Evolutionary conservation across 495 filamentous ascomycete genomes (phyloP).

Genomic region (Hypoxylon cercidicola): DNA sequence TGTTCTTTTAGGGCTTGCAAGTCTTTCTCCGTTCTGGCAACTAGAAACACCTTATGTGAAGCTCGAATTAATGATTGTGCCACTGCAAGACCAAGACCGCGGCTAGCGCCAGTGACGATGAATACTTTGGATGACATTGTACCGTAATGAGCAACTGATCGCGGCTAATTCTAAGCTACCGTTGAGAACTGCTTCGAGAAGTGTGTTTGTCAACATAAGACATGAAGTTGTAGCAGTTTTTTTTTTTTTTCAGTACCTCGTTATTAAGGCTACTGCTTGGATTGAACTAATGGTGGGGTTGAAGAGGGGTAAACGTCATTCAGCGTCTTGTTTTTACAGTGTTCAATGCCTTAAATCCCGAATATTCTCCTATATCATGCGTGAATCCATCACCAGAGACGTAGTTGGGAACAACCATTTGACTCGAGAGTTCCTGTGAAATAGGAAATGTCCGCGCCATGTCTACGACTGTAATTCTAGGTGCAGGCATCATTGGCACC

Average conservation of each 20-base stretch:
- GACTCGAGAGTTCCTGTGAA: neutral
- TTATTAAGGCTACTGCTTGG: no score
- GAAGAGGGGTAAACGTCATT: constrained; percentile 28
- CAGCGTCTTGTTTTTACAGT: no score
- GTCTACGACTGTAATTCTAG: constrained; percentile 73
- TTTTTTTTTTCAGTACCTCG: no score
- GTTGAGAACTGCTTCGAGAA: no score
- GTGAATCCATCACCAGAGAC: neutral
- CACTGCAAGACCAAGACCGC: constrained; percentile 85
- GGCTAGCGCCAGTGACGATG: constrained; percentile 76
- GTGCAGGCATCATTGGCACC: constrained; percentile 80
- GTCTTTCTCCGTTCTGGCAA: constrained; percentile 74
- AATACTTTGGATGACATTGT: constrained; percentile 64
- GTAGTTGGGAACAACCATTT: neutral
- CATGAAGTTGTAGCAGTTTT: no score
- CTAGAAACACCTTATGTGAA: constrained; percentile 76
- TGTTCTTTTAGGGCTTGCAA: constrained; percentile 73
- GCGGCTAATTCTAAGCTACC: no score
- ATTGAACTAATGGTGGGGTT: constrained; percentile 16
- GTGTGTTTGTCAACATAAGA: no score
- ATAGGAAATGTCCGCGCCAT: constrained; percentile 24
- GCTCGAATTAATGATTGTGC: constrained; percentile 75
- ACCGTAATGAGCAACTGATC: no score
- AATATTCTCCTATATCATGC: no score
- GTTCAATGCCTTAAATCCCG: no score